Percentiles rank a stretch among this genome's conserved stretches.
Conservation (phyloP, 306 rosid genomes). For the Fragaria iinumae region DNA sequence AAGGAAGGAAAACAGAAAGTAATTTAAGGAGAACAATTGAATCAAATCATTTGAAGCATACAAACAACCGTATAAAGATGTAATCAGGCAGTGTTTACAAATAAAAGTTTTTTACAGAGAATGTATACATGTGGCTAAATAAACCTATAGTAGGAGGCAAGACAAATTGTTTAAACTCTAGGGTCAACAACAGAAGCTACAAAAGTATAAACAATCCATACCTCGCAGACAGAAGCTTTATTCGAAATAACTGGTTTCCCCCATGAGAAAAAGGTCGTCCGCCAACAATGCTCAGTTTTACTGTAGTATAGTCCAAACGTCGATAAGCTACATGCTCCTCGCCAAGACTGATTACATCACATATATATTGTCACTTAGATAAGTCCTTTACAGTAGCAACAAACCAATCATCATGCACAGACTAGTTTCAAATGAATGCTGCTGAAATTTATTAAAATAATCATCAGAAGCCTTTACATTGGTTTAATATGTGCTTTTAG, state of each 20-base stretch:
- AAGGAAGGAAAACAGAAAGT: not conserved
- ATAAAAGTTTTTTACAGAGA: not conserved
- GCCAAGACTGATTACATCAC: constrained; percentile 66
- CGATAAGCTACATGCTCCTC: constrained; percentile 73
- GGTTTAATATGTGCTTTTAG: not conserved
- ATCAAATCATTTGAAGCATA: not conserved
- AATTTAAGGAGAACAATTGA: not conserved
- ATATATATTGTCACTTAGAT: constrained; percentile 28
- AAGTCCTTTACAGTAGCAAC: constrained; percentile 9
- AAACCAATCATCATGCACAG: constrained; percentile 13
- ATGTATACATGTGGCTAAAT: not conserved
- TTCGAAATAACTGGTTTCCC: constrained; percentile 55
- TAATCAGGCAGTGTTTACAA: not conserved
- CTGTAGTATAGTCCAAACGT: constrained; percentile 61
- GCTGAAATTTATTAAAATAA: not conserved
- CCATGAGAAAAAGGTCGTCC: constrained; percentile 91
- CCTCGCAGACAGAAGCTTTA: constrained; percentile 77
- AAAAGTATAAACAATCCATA: constrained; percentile 23
- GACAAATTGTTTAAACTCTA: not conserved
- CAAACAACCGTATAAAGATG: not conserved
- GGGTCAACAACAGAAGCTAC: not conserved
- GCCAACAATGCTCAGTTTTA: constrained; percentile 79
- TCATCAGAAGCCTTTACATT: not conserved
- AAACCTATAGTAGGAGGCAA: not conserved
- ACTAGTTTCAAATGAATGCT: not conserved